Percentiles rank a stretch among this genome's conserved stretches.
Conservation (phyloP, 2,329 filamentous ascomycete species). For the Stenocarpella maydis region DNA sequence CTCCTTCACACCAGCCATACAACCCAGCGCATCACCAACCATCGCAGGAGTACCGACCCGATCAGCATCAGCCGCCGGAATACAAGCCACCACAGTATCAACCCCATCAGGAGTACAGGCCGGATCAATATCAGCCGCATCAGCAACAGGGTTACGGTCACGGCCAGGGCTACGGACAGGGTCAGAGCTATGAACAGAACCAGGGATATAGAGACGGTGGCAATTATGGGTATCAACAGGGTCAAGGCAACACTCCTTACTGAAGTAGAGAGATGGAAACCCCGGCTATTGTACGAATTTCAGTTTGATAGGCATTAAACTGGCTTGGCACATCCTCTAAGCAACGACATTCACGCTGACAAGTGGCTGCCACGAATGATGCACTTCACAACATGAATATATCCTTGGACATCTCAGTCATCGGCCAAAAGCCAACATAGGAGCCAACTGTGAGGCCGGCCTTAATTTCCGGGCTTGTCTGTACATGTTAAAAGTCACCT, state of each 20-base stretch:
- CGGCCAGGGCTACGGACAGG: neutral
- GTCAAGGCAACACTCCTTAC: constrained; percentile 1
- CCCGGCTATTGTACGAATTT: neutral
- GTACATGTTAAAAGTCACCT: too few species aligned
- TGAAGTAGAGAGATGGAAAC: neutral
- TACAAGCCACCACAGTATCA: constrained; percentile 33
- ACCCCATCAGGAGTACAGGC: constrained; percentile 33
- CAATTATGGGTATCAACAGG: neutral
- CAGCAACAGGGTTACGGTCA: constrained; percentile 22
- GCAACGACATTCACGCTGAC: neutral
- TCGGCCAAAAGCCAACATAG: too few species aligned
- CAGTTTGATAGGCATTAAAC: neutral
- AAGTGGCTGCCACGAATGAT: neutral
- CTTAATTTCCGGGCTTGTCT: too few species aligned
- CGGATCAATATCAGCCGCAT: constrained; percentile 32
- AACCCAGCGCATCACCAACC: constrained; percentile 40
- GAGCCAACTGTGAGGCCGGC: too few species aligned
- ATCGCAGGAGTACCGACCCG: constrained; percentile 33
- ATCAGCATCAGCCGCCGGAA: constrained; percentile 34
- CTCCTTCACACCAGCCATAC: constrained; percentile 41
- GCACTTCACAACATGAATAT: too few species aligned
- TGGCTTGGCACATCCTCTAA: neutral
- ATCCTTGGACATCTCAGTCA: neutral
- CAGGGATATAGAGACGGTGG: neutral
- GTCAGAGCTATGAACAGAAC: constrained; percentile 3